Base-by-base conservation (phyloP, 2,329 filamentous ascomycete species). In the Nemania serpens region DNA sequence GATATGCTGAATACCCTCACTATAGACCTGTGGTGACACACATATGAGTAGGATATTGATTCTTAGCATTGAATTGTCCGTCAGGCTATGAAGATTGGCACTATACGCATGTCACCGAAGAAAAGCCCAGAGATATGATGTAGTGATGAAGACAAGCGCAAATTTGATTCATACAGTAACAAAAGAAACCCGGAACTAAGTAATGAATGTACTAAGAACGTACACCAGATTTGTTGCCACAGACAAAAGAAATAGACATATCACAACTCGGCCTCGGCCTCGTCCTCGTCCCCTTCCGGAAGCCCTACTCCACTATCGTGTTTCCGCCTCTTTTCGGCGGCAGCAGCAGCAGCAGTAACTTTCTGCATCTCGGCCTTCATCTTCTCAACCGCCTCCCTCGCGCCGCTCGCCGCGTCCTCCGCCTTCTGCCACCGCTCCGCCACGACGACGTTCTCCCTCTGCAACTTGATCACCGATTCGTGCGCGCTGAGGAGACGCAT, bases 271-370 rank as follows among this genome's bases (percentile, higher is more conserved):
- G 82, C 0, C 75, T 81, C 2, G 75, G 77, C 13, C 18, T 58
- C 60, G 9, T 68, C 71, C 55, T 81, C 80, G 37, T 84, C 82
- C 68, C 86, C 83, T 29, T 84, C 82, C 70, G 85, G 64, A 22
- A 87, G 75, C 0, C 82, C 83, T 51, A 87, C 68, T 0, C 84
- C 84, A 55, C 82, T 85, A 69, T 87, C 84, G 64, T 81, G 78
- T 59, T 80, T 78, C 57, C 78, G 76, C 3, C 17, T 29, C n/a
- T 11, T 36, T 51, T 56, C 41, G 46, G 46, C 53, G 45, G 71
- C 64, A 65, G 69, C 10, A 72, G 73, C 42, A 11, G 55, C 43
- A 17, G 61, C 53, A 2, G 45, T 55, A 9, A 50, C 59, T 29
- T 47, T 62, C 66, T 79, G 78, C 34, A 87, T 72, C 74, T 86